Evolutionary conservation across 73 alveolate genomes (phyloP).

Genomic region (Paramecium sexaurelia): DNA sequence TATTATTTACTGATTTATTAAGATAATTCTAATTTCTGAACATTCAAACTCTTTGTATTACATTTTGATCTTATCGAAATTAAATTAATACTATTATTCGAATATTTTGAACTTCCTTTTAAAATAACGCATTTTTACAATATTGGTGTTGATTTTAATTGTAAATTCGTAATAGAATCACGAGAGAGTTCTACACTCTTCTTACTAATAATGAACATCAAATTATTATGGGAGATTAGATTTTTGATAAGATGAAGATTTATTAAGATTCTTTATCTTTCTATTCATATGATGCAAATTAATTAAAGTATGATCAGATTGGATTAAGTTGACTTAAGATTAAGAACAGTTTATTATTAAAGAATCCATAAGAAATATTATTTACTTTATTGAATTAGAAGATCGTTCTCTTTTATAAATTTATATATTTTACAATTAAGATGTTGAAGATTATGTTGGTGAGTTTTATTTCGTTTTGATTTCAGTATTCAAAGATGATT

Average conservation of each 20-base stretch:
- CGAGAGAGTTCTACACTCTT: conserved; percentile 16
- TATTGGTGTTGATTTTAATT: neutral
- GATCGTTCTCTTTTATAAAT: neutral
- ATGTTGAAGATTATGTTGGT: neutral
- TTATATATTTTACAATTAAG: neutral
- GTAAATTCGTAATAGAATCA: neutral
- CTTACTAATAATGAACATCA: neutral
- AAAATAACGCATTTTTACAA: neutral
- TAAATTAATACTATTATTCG: neutral
- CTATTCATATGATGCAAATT: conserved; percentile 22
- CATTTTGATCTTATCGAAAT: neutral
- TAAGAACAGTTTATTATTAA: neutral
- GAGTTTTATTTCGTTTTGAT: neutral
- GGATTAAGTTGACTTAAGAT: neutral
- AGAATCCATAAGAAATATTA: neutral
- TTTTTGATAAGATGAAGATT: neutral
- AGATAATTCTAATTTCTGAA: neutral
- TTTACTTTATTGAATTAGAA: neutral
- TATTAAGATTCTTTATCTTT: neutral
- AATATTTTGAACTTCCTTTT: neutral
- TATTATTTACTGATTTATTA: neutral
- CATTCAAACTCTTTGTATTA: neutral
- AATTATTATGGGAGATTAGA: neutral
- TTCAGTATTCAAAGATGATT: neutral
- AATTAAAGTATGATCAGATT: neutral